Base-by-base conservation (phyloP, 768 basidiomycete genomes). In the Rhizopogon vinicolor region DNA sequence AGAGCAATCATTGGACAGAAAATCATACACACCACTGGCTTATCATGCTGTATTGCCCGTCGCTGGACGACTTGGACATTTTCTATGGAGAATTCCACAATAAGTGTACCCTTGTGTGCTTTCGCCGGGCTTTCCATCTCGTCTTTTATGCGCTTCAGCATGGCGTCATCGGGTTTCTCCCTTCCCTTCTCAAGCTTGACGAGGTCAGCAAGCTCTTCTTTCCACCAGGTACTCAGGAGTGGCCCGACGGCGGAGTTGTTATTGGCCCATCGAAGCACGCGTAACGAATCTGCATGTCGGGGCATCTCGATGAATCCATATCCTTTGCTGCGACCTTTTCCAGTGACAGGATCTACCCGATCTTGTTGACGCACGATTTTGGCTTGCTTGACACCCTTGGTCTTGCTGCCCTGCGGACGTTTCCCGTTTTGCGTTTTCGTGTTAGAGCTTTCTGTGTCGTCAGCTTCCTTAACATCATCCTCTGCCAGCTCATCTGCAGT, bases 51-150 rank as follows among this genome's bases (percentile, higher is more conserved):
- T 2, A 82, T 79, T 40, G 78, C 77, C 63, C 93, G 77, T 54
- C 92, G 76, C 59, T 89, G 88, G 40, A 94, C 86, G 31, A 95
- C 92, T 71, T 93, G 89, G 18, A 91, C 75, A 64, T 98, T 98
- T 75, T 98, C 94, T 50, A 98, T 93, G 41, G 93, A 94, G 70
- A 97, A 97, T 72, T 98, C 95, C n/a, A 93, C 84, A 63, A 96
- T 87, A 58, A 97, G 70, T 5, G 83, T 76, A 14, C 79, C 79
- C 56, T 61, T 74, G 22, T 62, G 59, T 16, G 74, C 74, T 40
- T 76, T 81, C 16, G 68, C 72, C 1, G 60, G 35, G 40, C 62
- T 63, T 58, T 73, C 73, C 44, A 81, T 67, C 64, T 86, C 83
- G 25, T 76, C 76, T 63, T 85, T 83, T 60, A 87, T 69, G 61